phyloP scores from a whole-genome alignment of 176 grass and related monocot genomes.

The Eleusine indica region DNA sequence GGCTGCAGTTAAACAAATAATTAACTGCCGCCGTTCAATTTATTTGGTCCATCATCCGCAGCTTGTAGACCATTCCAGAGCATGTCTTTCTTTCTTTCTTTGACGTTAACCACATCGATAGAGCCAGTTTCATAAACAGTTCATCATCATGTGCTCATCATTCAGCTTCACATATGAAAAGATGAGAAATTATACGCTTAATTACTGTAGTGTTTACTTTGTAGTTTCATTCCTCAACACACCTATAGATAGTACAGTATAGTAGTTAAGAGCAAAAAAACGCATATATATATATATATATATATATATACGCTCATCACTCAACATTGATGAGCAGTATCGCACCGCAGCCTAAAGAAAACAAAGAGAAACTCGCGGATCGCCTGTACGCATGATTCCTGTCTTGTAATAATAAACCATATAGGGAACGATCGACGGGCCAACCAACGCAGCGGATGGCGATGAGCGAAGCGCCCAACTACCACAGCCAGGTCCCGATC shows the following conservation, averaged over 20 bases:
- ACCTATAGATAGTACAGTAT: not conserved
- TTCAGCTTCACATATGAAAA: not conserved
- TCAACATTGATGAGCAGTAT: not conserved
- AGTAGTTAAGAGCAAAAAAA: not conserved
- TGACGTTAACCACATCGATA: not conserved
- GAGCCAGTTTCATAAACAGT: not conserved
- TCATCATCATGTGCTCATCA: not conserved
- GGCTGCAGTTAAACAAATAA: no score
- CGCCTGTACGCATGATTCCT: not conserved
- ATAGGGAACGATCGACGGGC: not conserved
- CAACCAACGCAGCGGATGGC: slow-evolving; percentile 1
- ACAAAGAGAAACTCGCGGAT: not conserved
- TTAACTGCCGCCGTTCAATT: no score
- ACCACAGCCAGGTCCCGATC: not conserved
- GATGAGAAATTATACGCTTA: not conserved
- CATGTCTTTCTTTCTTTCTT: no score
- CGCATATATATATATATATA: not conserved
- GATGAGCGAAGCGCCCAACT: slow-evolving; percentile 21
- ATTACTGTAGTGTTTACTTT: not conserved
- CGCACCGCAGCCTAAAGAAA: not conserved
- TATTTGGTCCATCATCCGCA: not conserved
- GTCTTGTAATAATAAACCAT: not conserved
- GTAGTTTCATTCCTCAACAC: not conserved
- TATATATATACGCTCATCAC: not conserved
- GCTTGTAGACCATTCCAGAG: not conserved